A percentile compares a stretch with the other conserved stretches of the same genome.
Evolutionary conservation across 306 rosid species (phyloP).

Genomic region (Vigna angularis): DNA sequence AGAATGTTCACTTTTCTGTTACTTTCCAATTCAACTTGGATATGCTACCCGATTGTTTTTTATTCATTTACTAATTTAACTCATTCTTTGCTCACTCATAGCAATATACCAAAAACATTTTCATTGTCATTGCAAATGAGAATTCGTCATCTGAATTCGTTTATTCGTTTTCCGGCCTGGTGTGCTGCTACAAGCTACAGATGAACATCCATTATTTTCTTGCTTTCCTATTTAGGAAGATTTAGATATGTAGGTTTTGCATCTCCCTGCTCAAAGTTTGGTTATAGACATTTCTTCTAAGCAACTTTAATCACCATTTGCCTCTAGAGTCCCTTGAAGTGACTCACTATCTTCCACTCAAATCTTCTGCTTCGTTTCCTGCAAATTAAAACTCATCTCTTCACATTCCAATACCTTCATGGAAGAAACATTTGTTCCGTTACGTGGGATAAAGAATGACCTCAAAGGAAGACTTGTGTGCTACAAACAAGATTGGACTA

Average conservation of each 20-base stretch:
- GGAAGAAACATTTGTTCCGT: slow-evolving; percentile 97
- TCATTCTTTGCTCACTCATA: slow-evolving; percentile 33
- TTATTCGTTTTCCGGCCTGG: slow-evolving; percentile 51
- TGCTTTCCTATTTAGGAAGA: slow-evolving; percentile 40
- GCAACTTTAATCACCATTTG: slow-evolving; percentile 48
- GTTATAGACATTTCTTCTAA: slow-evolving; percentile 1
- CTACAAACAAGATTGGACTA: slow-evolving; percentile 87
- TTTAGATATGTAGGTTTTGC: slow-evolving; percentile 25
- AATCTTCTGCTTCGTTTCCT: slow-evolving; percentile 35
- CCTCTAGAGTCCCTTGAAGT: slow-evolving; percentile 55
- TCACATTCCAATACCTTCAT: slow-evolving; percentile 48
- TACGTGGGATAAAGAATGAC: slow-evolving; percentile 82
- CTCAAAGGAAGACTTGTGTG: slow-evolving; percentile 77
- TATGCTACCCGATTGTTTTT: not conserved
- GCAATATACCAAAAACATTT: not conserved
- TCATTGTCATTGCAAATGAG: slow-evolving; percentile 53
- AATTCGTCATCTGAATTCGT: slow-evolving; percentile 47
- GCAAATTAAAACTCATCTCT: slow-evolving; percentile 44
- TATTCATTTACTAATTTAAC: slow-evolving; percentile 30
- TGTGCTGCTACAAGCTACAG: slow-evolving; percentile 29
- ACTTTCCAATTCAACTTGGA: slow-evolving; percentile 2
- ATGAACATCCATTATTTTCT: slow-evolving; percentile 37
- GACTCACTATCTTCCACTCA: slow-evolving; percentile 43
- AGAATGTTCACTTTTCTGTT: slow-evolving; percentile 19
- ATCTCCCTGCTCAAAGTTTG: slow-evolving; percentile 49